Evolutionary conservation across 345 rosid genomes (phyloP).

Genomic region (Linum usitatissimum): DNA sequence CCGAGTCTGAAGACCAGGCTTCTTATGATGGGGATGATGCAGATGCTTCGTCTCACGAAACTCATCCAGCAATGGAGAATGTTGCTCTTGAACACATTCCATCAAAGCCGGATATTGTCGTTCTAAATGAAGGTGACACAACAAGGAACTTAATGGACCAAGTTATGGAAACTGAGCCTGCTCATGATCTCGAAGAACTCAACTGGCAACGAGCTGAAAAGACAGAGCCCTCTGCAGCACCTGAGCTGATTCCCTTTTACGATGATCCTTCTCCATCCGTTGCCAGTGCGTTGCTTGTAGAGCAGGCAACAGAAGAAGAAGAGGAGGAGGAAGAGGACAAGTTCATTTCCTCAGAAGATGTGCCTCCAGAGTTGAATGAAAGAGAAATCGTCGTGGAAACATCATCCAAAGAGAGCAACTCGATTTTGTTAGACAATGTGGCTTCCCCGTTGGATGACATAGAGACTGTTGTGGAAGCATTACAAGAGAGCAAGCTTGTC

Average conservation of each 20-base stretch:
- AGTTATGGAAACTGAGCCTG: constrained; percentile 22
- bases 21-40: constrained; percentile 27
- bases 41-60: constrained; percentile 12
- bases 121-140: constrained; percentile 20
- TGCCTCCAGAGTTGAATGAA: constrained; percentile 14
- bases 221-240: constrained; percentile 12
- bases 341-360: constrained; percentile 15
- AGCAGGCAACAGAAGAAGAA: constrained; percentile 6
- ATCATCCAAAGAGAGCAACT: constrained; percentile 18
- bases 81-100: constrained; percentile 20
- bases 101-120: constrained; percentile 23
- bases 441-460: neutral
- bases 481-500: constrained; percentile 11
- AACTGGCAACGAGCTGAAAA: constrained; percentile 27
- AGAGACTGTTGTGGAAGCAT: constrained; percentile 6
- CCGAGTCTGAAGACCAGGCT: constrained; percentile 36
- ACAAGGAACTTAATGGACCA: constrained; percentile 35
- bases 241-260: constrained; percentile 33
- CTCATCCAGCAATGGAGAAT: constrained; percentile 13
- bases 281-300: constrained; percentile 15
- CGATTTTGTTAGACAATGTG: neutral
- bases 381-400: constrained; percentile 17
- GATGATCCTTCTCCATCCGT: constrained; percentile 22
- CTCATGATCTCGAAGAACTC: constrained; percentile 31
- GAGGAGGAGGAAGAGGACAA: neutral